Evolutionary conservation across 306 rosid species (phyloP).

Genomic region (Cercis canadensis): DNA sequence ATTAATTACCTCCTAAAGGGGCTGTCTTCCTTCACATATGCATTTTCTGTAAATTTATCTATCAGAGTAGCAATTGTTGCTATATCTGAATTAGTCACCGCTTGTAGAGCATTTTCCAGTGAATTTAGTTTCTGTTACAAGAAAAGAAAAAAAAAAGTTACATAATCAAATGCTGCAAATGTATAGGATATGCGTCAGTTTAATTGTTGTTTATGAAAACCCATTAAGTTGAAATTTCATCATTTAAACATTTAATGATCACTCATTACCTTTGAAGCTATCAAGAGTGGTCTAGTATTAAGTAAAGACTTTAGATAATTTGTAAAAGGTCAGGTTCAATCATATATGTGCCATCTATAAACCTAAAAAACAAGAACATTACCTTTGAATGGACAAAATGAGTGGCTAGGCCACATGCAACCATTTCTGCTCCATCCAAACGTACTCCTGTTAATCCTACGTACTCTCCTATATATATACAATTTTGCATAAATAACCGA

Average conservation of each 20-base stretch:
- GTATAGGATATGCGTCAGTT: too few species aligned
- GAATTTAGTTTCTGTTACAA: conserved; percentile 37
- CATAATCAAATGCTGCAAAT: too few species aligned
- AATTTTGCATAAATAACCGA: not conserved
- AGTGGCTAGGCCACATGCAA: conserved; percentile 47
- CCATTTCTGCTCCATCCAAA: conserved; percentile 42
- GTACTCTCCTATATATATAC: conserved; percentile 36
- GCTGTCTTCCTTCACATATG: conserved; percentile 20
- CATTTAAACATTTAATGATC: too few species aligned
- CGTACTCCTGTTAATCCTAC: conserved; percentile 34
- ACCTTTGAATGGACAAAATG: conserved; percentile 41
- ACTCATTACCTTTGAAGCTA: too few species aligned
- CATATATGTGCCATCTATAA: too few species aligned
- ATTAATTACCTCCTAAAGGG: conserved; percentile 22
- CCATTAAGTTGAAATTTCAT: too few species aligned
- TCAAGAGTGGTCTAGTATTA: too few species aligned
- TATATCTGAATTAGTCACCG: conserved; percentile 14
- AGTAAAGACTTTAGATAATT: too few species aligned
- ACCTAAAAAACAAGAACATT: not conserved
- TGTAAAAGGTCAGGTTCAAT: too few species aligned
- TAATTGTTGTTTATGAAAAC: too few species aligned
- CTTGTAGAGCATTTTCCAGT: conserved; percentile 33
- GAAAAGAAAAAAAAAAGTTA: too few species aligned
- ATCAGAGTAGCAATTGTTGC: conserved; percentile 16
- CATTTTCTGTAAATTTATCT: conserved; percentile 12